Evolutionary conservation across 257 asterid genomes (phyloP), one percentile per base, ranked within the genome.

Genomic region (Capsicum rhomboideum): DNA sequence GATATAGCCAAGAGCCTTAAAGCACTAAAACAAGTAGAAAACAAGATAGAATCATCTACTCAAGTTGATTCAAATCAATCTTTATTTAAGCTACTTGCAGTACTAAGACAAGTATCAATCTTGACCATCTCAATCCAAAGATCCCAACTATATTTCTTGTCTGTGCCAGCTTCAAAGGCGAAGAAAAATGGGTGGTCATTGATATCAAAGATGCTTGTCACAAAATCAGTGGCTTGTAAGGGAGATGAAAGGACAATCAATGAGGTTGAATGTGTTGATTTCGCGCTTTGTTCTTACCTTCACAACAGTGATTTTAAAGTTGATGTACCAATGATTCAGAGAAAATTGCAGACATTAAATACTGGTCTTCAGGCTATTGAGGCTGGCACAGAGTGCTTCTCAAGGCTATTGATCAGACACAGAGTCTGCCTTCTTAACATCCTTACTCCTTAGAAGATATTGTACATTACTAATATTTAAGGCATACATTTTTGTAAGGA

Each of bases 1-100:
- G 77, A 72, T 68, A 29, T 89, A 10, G 68, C 89, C 28, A 92
- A 90, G 84, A 85, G 83, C 40, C 85, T 91, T 21, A 89, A 83
- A 46, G 55, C 44, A 44, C 86, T 90, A 11, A 86, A 83, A 80
- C 85, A 85, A 23, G 23, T 85, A 77, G 92, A 89, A 69, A 68
- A 56, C 68, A 87, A 82, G 40, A 63, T 56, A 31, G 83, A 10
- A 16, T 59, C 44, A 46, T 80, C 53, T 52, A 64, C 12, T 69
- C 56, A 0, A 49, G 1, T 49, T 7, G 10, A 49, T 26, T 75
- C 40, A 49, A 44, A 75, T 16, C 81, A 8, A 50, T 75, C 44
- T 29, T 44, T 85, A 55, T 40, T 78, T 80, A 69, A 40, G 67
- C 54, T 83, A 23, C 8, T 56, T 26, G 26, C 16, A 26, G 49